Evolutionary conservation across 352 stramenopile genomes (phyloP).

Genomic region (Pythium phragmitis): DNA sequence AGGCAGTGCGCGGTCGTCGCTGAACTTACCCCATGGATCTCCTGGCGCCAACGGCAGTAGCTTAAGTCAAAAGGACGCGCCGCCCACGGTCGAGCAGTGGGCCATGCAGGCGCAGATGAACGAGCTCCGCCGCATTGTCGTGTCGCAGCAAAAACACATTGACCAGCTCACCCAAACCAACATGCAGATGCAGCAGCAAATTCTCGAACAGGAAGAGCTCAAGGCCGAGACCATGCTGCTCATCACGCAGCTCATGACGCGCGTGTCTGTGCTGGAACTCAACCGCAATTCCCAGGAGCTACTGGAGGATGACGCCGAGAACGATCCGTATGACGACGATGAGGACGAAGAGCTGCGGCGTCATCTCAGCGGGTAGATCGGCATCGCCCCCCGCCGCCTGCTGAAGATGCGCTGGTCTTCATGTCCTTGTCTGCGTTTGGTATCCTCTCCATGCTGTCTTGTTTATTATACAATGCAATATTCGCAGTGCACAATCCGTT

Average conservation of each 20-base stretch:
- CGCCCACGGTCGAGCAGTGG: slow-evolving; percentile 19
- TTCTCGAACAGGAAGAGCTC: slow-evolving; percentile 77
- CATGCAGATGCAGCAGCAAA: slow-evolving; percentile 77
- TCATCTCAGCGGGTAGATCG: background rate
- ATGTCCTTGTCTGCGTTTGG: background rate
- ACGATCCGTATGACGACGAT: slow-evolving; percentile 33
- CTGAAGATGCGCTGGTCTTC: background rate
- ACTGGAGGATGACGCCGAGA: slow-evolving; percentile 19
- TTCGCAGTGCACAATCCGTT: no score
- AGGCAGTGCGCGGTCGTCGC: slow-evolving; percentile 12
- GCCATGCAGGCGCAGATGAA: slow-evolving; percentile 41
- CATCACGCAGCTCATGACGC: slow-evolving; percentile 85
- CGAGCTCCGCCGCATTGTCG: slow-evolving; percentile 53
- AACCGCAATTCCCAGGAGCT: slow-evolving; percentile 37
- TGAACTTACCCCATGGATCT: background rate
- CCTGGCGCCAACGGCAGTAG: no score
- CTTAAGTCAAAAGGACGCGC: no score
- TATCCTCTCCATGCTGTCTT: no score
- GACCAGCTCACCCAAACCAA: slow-evolving; percentile 73
- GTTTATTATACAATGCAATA: no score
- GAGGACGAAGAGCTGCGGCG: slow-evolving; percentile 18
- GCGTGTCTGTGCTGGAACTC: slow-evolving; percentile 75
- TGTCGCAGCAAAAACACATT: slow-evolving; percentile 66
- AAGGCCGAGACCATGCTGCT: slow-evolving; percentile 85
- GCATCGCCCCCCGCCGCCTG: background rate